Evolutionary conservation across 2,329 filamentous ascomycete species (phyloP).

Genomic region (Chaetothyriales sp.): DNA sequence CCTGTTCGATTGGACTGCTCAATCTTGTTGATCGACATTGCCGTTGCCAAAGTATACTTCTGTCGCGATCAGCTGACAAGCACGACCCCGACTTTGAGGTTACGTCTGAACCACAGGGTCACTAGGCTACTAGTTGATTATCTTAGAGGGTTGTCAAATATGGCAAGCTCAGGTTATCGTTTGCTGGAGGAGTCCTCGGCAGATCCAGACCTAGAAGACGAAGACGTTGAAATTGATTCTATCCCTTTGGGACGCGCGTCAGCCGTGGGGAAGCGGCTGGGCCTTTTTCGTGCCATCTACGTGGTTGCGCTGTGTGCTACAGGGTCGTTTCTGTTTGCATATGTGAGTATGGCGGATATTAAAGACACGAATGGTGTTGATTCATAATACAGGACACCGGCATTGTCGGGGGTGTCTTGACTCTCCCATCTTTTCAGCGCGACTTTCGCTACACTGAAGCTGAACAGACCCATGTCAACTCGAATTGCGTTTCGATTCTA

Average conservation of each 20-base stretch:
- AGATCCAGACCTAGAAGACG: slow-evolving; percentile 1
- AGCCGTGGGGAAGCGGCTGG: slow-evolving; percentile 23
- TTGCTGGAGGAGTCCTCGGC: neutral
- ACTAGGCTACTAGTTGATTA: no score
- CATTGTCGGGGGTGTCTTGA: slow-evolving; percentile 35
- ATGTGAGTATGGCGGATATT: slow-evolving; percentile 8
- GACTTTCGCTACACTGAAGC: slow-evolving; percentile 31
- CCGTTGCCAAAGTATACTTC: no score
- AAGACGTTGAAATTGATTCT: neutral
- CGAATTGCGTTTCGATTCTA: slow-evolving; percentile 38
- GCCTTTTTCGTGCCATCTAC: slow-evolving; percentile 24
- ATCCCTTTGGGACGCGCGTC: slow-evolving; percentile 5
- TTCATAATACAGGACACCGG: slow-evolving; percentile 22
- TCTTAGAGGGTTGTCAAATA: neutral
- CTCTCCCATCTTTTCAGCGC: slow-evolving; percentile 29
- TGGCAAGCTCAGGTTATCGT: neutral
- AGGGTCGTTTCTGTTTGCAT: slow-evolving; percentile 29
- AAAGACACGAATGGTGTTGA: neutral
- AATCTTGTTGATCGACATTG: no score
- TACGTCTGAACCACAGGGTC: no score
- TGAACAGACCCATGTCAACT: slow-evolving; percentile 30
- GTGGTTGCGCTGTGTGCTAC: slow-evolving; percentile 26
- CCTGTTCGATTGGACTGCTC: no score
- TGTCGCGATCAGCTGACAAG: no score
- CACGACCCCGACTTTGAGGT: no score